Percentiles rank a stretch among this genome's conserved stretches.
phyloP scores from a whole-genome alignment of 2,329 filamentous ascomycete species.

The Ophiocordyceps robertsii region DNA sequence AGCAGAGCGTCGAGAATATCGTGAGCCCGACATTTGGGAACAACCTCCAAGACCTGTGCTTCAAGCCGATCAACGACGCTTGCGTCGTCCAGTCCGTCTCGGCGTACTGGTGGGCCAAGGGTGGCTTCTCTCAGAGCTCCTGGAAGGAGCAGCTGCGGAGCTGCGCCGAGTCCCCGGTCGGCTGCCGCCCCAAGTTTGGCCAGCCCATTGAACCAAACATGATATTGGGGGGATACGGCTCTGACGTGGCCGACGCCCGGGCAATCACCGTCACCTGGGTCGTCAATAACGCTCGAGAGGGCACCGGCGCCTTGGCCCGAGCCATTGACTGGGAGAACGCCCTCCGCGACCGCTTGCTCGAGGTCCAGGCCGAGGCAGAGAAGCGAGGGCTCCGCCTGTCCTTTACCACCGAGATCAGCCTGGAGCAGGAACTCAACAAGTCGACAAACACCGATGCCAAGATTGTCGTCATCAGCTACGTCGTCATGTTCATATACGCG shows the following conservation, averaged over 20 bases:
- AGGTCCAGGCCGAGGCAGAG: conserved; percentile 67
- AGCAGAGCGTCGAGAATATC: conserved; percentile 60
- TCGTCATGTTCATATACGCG: conserved; percentile 98
- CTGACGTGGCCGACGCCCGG: conserved; percentile 55
- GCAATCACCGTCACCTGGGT: conserved; percentile 93
- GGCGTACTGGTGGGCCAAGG: conserved; percentile 65
- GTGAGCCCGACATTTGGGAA: conserved; percentile 56
- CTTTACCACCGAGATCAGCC: conserved; percentile 88
- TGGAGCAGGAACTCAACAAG: conserved; percentile 94
- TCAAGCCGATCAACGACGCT: conserved; percentile 78
- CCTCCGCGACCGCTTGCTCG: conserved; percentile 58
- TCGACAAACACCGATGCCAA: conserved; percentile 97
- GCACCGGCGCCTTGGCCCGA: conserved; percentile 51
- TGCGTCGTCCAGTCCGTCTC: conserved; percentile 92
- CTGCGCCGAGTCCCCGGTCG: conserved; percentile 68
- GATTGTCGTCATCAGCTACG: conserved; percentile 90
- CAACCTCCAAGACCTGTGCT: conserved; percentile 74
- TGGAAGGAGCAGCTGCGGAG: conserved; percentile 63
- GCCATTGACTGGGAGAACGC: conserved; percentile 85
- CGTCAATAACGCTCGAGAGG: conserved; percentile 72
- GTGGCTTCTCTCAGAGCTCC: conserved; percentile 22
- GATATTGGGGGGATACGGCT: conserved; percentile 69
- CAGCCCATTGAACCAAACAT: conserved; percentile 79
- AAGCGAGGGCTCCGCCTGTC: conserved; percentile 73
- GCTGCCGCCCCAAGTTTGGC: conserved; percentile 77